Evolutionary conservation across 2,329 filamentous ascomycete genomes (phyloP), one percentile per base, ranked within the genome.

Genomic region (Cadophora malorum): DNA sequence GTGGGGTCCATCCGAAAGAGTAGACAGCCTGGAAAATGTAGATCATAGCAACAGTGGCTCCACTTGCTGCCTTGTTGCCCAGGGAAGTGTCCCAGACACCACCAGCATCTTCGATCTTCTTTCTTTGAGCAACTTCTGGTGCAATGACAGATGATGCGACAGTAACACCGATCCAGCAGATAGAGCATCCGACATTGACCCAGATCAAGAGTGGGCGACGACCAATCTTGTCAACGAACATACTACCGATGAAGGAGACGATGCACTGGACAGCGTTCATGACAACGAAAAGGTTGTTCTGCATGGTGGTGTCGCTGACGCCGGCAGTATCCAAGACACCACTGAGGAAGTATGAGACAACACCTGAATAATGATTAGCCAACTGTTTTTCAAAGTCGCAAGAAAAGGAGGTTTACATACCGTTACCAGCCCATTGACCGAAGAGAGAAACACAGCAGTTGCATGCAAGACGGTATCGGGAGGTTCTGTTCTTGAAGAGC

Each of bases 171-270:
- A 85, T 76, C 80, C 84, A 85, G 70, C 84, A 78, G 23, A 83
- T 72, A 49, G 81, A 81, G 63, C 83, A 81, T 25, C 79, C 80
- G 0, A 81, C 77, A 71, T 84, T 81, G 28, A 82, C 83, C 68
- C 82, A 82, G 64, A 87, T 75, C 55, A 86, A 79, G 47, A 86
- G 78, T 25, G 84, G 84, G 2, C 87, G 84, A 33, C 87, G 85
- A n/a, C 87, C 85, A 7, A 88, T 67, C 0, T 81, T 81, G 41
- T 88, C 86, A 2, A 85, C 85, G 67, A 88, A 79, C 21, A 81
- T 78, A 5, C 86, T 84, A 63, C 87, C 87, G 0, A 82, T 73
- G 47, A 86, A 79, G 35, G 85, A 83, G 71, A 83, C 83, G 25
- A 86, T 77, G 14, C 85, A 81, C 16, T 85, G 83, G 74, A 87